Base-by-base conservation (phyloP, 192 early-diverging fungal genomes). In the Mortierella hygrophila region DNA sequence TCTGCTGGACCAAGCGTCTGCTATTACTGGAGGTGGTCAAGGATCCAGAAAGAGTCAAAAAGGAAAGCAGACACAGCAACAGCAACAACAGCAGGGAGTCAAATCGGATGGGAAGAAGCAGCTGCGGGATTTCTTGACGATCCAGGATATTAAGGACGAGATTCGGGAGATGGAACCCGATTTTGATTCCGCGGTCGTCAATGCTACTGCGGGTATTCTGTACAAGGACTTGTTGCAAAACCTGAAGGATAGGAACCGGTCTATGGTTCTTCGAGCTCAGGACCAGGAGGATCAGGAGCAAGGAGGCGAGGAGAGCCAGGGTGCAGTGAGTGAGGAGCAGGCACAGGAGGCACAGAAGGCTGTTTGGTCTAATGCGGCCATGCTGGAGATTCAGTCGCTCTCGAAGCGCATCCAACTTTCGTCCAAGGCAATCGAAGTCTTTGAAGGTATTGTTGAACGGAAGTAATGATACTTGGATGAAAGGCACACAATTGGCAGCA, bases 121-220 rank as follows among this genome's bases (percentile, higher is more conserved):
- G 42, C 65, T 78, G 44, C 84, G 81, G 37, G 84, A 86, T 49
- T 86, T 86, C 77, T 74, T 86, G 68, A 81, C 78, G 0, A 70
- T 86, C n/a, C 78, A 81, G 54, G 84, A 86, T 40, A 26, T 86
- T 7, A 77, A 81, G 52, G 72, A 77, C 0, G 84, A 86, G 65
- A 75, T 86, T 54, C 73, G 35, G 32, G 44, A 65, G 2, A 20
- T 86, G 71, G 84, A 86, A n/a, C 79, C 79, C 4, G 84, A 86
- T 10, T 86, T 86, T 78, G 84, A 86, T 42, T 32, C 84, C 13
- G 84, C 26, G 5, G 40, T 86, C 32, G 79, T 81, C 15, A 86
- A 78, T n/a, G 79, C 79, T 26, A 52, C 73, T 11, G 74, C 84
- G 1, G 75, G 72, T 20, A 63, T 70, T 6, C 38, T 86, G 13